Evolutionary conservation across 495 filamentous ascomycete species (phyloP).

Genomic region (Penicillium cinerascens): DNA sequence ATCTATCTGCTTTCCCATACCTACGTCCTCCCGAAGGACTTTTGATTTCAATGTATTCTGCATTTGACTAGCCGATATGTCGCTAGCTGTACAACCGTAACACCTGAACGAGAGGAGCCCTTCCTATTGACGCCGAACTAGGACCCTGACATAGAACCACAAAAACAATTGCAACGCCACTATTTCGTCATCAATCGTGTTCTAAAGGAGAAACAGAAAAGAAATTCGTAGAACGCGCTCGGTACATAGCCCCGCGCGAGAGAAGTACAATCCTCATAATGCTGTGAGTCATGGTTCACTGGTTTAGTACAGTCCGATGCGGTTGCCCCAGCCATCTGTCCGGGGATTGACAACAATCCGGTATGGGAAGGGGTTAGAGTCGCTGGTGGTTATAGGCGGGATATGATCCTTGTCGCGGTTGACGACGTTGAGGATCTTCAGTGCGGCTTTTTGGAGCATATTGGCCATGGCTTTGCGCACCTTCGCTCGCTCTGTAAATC

Average conservation of each 20-base stretch:
- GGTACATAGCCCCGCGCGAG: background rate
- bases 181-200: background rate
- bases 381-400: constrained; percentile 90
- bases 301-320: constrained; percentile 70
- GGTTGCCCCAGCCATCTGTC: constrained; percentile 71
- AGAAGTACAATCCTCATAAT: background rate
- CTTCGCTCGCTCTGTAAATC: constrained; percentile 68
- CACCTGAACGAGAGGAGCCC: background rate
- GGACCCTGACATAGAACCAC: background rate
- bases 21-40: background rate
- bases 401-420: constrained; percentile 94
- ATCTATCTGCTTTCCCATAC: background rate
- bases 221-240: background rate
- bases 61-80: background rate
- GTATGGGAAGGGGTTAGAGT: constrained; percentile 93
- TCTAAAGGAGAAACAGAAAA: background rate
- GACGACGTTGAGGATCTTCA: constrained; percentile 82
- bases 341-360: constrained; percentile 82
- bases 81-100: background rate
- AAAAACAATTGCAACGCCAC: background rate
- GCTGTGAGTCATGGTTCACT: background rate
- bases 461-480: constrained; percentile 84
- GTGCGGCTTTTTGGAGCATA: constrained; percentile 75
- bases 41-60: background rate
- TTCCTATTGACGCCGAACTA: background rate